Base-by-base conservation (phyloP, 768 basidiomycete genomes). In the Pleurotus djamor region DNA sequence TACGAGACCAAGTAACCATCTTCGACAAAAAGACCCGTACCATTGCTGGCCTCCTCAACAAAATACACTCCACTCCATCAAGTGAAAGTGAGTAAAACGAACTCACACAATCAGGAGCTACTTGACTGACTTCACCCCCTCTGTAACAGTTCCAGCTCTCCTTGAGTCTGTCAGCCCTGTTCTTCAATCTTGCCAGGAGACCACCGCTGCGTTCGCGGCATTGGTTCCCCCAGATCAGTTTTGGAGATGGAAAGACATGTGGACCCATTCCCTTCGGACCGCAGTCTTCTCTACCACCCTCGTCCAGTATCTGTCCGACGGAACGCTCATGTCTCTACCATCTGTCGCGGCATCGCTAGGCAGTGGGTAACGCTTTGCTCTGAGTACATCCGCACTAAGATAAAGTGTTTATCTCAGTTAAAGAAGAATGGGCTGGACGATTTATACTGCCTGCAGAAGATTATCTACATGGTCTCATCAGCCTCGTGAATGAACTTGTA, bases 211-310 rank as follows among this genome's bases (percentile, higher is more conserved):
- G 1, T 72, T 94, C n/a, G 85, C 84, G 5, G 71, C 66, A 4
- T 76, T 86, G 35, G 76, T 91, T 28, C 91, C 91, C 33, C 77
- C 76, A 34, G 84, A 88, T 64, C 88, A 92, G 63, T 85, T 90
- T 61, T 93, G 91, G 91, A 79, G 84, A 58, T 93, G 88, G 88
- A 91, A 89, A 68, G 89, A 92, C 28, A 84, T 89, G 84, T 92
- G 91, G 91, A 79, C 82, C 0, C 84, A 83, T 65, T 86, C 88
- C 3, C 69, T 92, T 38, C 79, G 91, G 58, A 81, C 80, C 14
- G 83, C 83, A 9, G 78, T 92, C 0, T 93, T 88, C 65, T 79
- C 83, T 43, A 84, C 84, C 0, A 82, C 86, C 14, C 69, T 93
- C 36, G 76, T 86, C 10, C 82, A 88, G 66, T 94, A 87, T 66